Percentiles rank a stretch among this genome's conserved stretches.
phyloP scores from a whole-genome alignment of 306 rosid species.

The apple (Malus domestica) region DNA sequence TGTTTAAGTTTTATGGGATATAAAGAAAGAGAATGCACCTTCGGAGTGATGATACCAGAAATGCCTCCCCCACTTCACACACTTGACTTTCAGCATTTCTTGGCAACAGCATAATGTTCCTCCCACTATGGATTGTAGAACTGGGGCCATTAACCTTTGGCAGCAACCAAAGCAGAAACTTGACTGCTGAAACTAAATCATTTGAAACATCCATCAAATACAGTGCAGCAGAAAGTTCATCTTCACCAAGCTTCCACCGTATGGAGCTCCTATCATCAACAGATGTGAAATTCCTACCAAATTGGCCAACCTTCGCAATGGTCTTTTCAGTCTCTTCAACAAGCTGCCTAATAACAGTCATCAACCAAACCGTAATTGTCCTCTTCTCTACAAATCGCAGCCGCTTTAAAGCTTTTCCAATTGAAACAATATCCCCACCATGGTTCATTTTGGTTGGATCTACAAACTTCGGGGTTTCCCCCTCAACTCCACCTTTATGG shows the following conservation, averaged over 20 bases:
- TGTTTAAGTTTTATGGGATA: neutral
- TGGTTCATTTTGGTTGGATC: slow-evolving; percentile 40
- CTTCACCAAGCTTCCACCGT: slow-evolving; percentile 90
- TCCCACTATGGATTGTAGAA: slow-evolving; percentile 64
- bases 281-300: slow-evolving; percentile 51
- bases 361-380: slow-evolving; percentile 65
- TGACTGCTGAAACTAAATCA: slow-evolving; percentile 73
- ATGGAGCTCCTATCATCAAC: slow-evolving; percentile 55
- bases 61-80: slow-evolving; percentile 87
- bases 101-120: slow-evolving; percentile 49
- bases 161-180: slow-evolving; percentile 84
- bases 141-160: slow-evolving; percentile 67
- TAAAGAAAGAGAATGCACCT: slow-evolving; percentile 44
- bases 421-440: slow-evolving; percentile 50
- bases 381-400: slow-evolving; percentile 78
- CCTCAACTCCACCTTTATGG: slow-evolving; percentile 59
- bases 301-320: slow-evolving; percentile 61
- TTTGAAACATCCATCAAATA: slow-evolving; percentile 69
- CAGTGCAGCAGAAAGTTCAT: slow-evolving; percentile 69
- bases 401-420: slow-evolving; percentile 61
- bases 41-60: slow-evolving; percentile 72
- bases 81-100: slow-evolving; percentile 74
- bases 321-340: slow-evolving; percentile 64
- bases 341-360: slow-evolving; percentile 49
- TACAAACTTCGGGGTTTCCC: slow-evolving; percentile 46